Percentiles rank a stretch among this genome's conserved stretches.
These are phyloP conservation scores for Bacidia rubella DNA, from an alignment of 495 filamentous ascomycete species.

Conservation along the genomic window DNA sequence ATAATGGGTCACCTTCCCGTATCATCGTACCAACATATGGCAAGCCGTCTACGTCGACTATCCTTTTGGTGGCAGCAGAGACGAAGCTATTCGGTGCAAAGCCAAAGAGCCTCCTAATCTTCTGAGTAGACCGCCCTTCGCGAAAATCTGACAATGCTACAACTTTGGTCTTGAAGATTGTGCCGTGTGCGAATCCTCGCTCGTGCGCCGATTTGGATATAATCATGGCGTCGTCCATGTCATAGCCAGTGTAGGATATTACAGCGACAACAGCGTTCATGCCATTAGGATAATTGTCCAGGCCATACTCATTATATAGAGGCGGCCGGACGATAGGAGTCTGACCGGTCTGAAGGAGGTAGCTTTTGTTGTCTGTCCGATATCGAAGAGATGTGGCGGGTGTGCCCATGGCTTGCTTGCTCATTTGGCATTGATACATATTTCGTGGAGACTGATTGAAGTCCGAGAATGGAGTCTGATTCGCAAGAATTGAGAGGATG, in stretches of 20 bases:
- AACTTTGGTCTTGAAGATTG: constrained; percentile 94
- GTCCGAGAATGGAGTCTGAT: constrained; percentile 97
- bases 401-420: constrained; percentile 98
- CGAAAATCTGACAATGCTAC: constrained; percentile 63
- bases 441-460: constrained; percentile 98
- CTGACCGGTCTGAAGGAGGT: constrained; percentile 88
- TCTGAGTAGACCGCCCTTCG: constrained; percentile 37
- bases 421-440: constrained; percentile 99
- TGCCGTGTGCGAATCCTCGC: constrained; percentile 91
- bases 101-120: constrained; percentile 65
- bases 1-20: constrained; percentile 67
- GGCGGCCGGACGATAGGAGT: constrained; percentile 87
- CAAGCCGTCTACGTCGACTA: constrained; percentile 75
- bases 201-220: constrained; percentile 96
- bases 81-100: constrained; percentile 62
- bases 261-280: constrained; percentile 93
- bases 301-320: constrained; percentile 86
- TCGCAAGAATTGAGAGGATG: constrained; percentile 93
- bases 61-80: constrained; percentile 46
- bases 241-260: constrained; percentile 96
- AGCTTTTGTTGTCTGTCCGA: constrained; percentile 93
- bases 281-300: constrained; percentile 98
- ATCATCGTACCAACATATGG: constrained; percentile 65
- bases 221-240: constrained; percentile 99
- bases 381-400: constrained; percentile 75